phyloP scores from a whole-genome alignment of 148 eudicot species.

The Gaultheria prostrata region DNA sequence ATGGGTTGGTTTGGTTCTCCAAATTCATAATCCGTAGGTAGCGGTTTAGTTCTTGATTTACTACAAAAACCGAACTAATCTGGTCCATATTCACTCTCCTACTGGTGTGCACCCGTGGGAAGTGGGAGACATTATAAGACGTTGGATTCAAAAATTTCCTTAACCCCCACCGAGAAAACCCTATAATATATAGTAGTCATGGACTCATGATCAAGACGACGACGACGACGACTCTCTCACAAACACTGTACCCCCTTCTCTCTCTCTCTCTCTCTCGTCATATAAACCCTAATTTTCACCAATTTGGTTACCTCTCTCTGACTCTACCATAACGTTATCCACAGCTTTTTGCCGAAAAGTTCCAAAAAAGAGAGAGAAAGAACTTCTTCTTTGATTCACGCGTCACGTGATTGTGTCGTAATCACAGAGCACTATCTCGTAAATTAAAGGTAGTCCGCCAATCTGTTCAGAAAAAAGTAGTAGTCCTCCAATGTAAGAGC shows the following conservation, averaged over 20 bases:
- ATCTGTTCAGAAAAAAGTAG: background rate
- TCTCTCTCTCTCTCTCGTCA: background rate
- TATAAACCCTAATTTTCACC: background rate
- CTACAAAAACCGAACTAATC: too few species aligned
- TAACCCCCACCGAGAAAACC: background rate
- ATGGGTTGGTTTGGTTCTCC: too few species aligned
- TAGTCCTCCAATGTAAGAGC: background rate
- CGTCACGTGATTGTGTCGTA: conserved; percentile 7
- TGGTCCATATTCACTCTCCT: too few species aligned
- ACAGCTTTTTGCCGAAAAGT: background rate
- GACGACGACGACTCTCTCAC: background rate
- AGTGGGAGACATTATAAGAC: background rate
- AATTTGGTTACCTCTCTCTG: background rate
- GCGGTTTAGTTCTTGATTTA: too few species aligned
- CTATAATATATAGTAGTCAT: too few species aligned
- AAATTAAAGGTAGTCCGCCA: background rate
- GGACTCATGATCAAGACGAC: too few species aligned
- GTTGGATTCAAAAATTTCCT: background rate
- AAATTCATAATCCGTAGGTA: too few species aligned
- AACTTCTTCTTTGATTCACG: background rate
- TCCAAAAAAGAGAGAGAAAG: background rate
- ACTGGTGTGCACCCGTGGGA: too few species aligned
- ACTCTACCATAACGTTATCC: background rate
- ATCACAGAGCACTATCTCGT: background rate
- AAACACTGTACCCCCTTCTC: too few species aligned